These are phyloP conservation scores for Cladosporium sp. DNA, from an alignment of 2,329 filamentous ascomycete genomes.

Conservation along the genomic window DNA sequence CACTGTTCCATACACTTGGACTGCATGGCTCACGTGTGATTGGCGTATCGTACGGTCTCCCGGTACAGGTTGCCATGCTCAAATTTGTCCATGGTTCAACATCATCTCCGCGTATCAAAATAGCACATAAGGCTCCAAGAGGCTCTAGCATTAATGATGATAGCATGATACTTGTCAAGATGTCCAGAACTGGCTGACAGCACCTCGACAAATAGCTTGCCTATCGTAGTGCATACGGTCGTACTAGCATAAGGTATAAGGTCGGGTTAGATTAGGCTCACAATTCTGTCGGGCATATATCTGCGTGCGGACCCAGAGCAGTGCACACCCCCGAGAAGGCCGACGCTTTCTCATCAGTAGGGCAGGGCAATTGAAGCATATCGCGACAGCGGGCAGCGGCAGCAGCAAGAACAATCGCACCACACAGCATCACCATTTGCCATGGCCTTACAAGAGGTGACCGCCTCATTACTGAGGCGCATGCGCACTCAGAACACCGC, in stretches of 20 bases:
- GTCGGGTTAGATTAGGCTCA: no score
- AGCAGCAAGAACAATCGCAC: not conserved
- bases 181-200: no score
- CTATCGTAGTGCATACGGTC: no score
- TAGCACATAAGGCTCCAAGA: no score
- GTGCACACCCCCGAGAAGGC: not conserved
- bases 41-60: not conserved
- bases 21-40: not conserved
- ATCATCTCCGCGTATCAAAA: no score
- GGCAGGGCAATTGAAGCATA: not conserved
- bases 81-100: not conserved
- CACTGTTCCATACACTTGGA: not conserved
- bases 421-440: not conserved
- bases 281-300: not conserved
- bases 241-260: no score
- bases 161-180: no score
- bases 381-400: not conserved
- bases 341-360: not conserved
- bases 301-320: not conserved
- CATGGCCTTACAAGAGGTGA: slow-evolving; percentile 38
- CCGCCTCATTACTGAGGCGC: slow-evolving; percentile 32
- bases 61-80: not conserved
- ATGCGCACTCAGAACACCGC: slow-evolving; percentile 25
- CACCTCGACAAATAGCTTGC: no score
- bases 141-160: no score